Evolutionary conservation across 352 stramenopile genomes (phyloP).

Genomic region (Globisporangium parvum): DNA sequence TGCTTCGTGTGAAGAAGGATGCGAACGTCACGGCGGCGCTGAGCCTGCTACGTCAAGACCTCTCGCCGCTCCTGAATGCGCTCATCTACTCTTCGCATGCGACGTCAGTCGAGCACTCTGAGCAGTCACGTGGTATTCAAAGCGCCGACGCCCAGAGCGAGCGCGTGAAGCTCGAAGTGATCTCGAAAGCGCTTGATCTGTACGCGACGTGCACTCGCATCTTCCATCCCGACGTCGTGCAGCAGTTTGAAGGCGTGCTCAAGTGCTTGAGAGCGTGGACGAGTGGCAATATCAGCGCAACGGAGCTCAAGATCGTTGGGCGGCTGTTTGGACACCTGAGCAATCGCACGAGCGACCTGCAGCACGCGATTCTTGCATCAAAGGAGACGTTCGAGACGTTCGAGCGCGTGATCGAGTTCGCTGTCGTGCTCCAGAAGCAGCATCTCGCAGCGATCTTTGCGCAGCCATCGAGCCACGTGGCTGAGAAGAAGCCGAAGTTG

Average conservation of each 20-base stretch:
- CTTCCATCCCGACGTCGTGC: slow-evolving; percentile 37
- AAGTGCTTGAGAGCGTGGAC: slow-evolving; percentile 37
- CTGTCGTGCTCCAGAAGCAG: slow-evolving; percentile 27
- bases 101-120: neutral
- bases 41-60: slow-evolving; percentile 15
- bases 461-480: neutral
- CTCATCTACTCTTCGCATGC: slow-evolving; percentile 26
- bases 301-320: slow-evolving; percentile 40
- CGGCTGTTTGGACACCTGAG: slow-evolving; percentile 35
- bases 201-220: slow-evolving; percentile 47
- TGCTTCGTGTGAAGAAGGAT: slow-evolving; percentile 12
- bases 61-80: slow-evolving; percentile 26
- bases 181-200: slow-evolving; percentile 36
- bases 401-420: slow-evolving; percentile 28
- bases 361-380: slow-evolving; percentile 20
- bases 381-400: slow-evolving; percentile 19
- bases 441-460: slow-evolving; percentile 14
- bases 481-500: neutral
- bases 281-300: slow-evolving; percentile 18
- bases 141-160: slow-evolving; percentile 10
- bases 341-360: slow-evolving; percentile 27
- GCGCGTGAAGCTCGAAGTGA: slow-evolving; percentile 14
- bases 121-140: neutral
- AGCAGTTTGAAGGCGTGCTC: slow-evolving; percentile 37
- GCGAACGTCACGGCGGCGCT: slow-evolving; percentile 13